phyloP scores from a whole-genome alignment of 2,329 filamentous ascomycete species.

The Graphiopsis chlorocephala region DNA sequence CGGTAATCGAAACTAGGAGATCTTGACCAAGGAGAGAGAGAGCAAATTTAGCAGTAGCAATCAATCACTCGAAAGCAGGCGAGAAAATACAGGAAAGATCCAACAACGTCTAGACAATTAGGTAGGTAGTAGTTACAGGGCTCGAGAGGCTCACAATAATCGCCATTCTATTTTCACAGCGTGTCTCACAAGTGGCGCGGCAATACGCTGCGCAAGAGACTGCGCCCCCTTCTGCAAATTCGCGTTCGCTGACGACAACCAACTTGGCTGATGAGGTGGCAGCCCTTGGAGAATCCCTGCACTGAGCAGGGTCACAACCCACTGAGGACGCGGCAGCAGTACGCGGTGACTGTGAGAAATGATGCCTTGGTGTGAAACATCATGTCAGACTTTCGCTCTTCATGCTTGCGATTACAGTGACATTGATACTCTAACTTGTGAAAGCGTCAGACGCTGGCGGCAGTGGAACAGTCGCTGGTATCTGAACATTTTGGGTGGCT shows the following conservation, averaged over 20 bases:
- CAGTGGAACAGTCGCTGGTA: neutral
- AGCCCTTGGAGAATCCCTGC: too few relatives aligned
- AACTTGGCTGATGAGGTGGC: too few relatives aligned
- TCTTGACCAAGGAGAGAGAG: neutral
- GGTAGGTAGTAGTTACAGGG: neutral
- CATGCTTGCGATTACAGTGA: neutral
- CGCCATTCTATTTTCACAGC: slow-evolving; percentile 4
- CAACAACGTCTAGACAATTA: neutral
- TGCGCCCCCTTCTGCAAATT: neutral
- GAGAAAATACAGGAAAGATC: neutral
- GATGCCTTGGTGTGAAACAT: neutral
- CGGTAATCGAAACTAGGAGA: neutral
- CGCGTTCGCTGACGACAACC: too few relatives aligned
- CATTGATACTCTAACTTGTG: too few relatives aligned
- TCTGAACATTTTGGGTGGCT: neutral
- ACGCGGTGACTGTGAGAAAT: neutral
- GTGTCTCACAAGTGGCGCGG: neutral
- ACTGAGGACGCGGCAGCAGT: neutral
- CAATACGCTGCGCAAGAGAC: too few relatives aligned
- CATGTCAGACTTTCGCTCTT: too few relatives aligned
- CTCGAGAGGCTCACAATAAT: neutral
- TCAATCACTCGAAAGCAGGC: neutral
- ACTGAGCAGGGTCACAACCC: neutral
- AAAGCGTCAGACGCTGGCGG: neutral
- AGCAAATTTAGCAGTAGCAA: neutral